A percentile compares a stretch with the other conserved stretches of the same genome.
phyloP scores from a whole-genome alignment of 2,329 filamentous ascomycete species.

The Apiospora aurea region DNA sequence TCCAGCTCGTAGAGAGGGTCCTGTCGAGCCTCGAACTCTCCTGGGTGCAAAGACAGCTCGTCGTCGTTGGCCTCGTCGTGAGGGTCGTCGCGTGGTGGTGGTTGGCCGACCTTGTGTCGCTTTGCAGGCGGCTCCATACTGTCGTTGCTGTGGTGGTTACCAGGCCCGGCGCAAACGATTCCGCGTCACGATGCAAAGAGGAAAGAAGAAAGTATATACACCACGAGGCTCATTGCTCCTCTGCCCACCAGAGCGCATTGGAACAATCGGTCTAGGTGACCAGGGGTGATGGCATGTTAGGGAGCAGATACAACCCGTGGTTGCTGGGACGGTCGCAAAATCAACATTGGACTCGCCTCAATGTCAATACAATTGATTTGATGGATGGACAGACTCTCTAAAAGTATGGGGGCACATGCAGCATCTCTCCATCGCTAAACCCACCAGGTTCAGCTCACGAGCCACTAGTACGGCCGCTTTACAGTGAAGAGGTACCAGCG shows the following conservation, averaged over 20 bases:
- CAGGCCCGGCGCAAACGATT: constrained; percentile 6
- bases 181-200: neutral
- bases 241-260: constrained; percentile 3
- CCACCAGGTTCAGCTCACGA: neutral
- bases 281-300: neutral
- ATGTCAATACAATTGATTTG: neutral
- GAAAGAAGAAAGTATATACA: neutral
- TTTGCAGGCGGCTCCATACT: constrained; percentile 68
- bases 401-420: constrained; percentile 2
- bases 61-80: constrained; percentile 52
- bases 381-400: neutral
- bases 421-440: neutral
- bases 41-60: constrained; percentile 56
- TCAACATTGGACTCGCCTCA: constrained; percentile 14
- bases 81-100: constrained; percentile 44
- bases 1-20: constrained; percentile 65
- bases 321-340: constrained; percentile 12
- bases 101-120: constrained; percentile 61
- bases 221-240: neutral
- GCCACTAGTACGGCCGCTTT: neutral
- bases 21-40: constrained; percentile 54
- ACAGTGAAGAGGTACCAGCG: neutral
- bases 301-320: neutral
- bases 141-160: neutral
- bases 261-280: neutral